These are phyloP conservation scores for Cyberlindnera sargentensis DNA, from an alignment of 805 yeast species.

Conservation along the genomic window DNA sequence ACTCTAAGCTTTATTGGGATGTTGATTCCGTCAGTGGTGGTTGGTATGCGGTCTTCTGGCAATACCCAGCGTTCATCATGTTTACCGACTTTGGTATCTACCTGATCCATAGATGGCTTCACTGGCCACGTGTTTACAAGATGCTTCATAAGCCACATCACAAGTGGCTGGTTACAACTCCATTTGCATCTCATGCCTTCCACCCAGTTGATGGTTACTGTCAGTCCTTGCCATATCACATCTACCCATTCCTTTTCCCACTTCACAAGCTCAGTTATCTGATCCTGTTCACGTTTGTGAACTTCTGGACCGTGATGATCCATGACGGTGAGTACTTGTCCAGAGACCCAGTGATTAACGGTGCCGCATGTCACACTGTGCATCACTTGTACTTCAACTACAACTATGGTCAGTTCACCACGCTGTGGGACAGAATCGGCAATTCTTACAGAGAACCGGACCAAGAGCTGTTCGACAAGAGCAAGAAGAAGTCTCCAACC, in stretches of 20 bases:
- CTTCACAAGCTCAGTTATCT: constrained; percentile 82
- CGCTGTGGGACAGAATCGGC: constrained; percentile 96
- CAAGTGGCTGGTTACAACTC: constrained; percentile 98
- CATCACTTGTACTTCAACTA: constrained; percentile 97
- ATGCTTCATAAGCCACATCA: constrained; percentile 93
- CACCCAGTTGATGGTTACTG: constrained; percentile 95
- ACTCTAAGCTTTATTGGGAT: constrained; percentile 68
- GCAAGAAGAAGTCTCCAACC: constrained; percentile 45
- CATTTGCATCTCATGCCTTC: constrained; percentile 97
- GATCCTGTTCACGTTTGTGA: constrained; percentile 79
- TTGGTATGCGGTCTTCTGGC: constrained; percentile 54
- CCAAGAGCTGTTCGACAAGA: constrained; percentile 67
- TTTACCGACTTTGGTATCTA: constrained; percentile 94
- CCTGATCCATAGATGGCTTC: constrained; percentile 85
- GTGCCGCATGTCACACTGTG: constrained; percentile 97
- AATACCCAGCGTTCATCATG: constrained; percentile 73
- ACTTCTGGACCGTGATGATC: constrained; percentile 97
- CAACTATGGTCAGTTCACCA: constrained; percentile 97
- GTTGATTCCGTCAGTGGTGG: constrained; percentile 60
- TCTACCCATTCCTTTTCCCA: constrained; percentile 89
- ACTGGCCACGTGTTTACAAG: constrained; percentile 88
- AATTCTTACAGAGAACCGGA: constrained; percentile 92
- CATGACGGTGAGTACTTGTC: constrained; percentile 97
- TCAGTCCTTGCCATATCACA: constrained; percentile 90
- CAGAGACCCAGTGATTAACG: constrained; percentile 89